Conservation (phyloP, 352 stramenopile genomes). For the Globisporangium emineosum region DNA sequence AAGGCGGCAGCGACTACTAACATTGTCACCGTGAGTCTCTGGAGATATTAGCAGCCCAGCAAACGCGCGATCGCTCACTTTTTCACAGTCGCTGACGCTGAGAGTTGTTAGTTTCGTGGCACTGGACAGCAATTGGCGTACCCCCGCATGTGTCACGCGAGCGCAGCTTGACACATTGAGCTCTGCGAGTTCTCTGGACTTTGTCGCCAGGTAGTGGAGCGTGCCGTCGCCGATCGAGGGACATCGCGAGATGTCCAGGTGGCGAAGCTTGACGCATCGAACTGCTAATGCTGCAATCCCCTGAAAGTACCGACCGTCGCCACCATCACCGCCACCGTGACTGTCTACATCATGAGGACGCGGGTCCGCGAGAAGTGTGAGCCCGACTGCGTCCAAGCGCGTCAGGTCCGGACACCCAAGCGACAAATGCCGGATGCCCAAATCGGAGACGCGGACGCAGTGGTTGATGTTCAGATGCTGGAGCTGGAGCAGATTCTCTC, state of each 20-base stretch:
- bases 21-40: not conserved
- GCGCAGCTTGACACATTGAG: constrained; percentile 27
- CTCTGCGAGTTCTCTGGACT: constrained; percentile 20
- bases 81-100: constrained; percentile 24
- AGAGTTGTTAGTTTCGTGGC: constrained; percentile 28
- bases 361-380: constrained; percentile 44
- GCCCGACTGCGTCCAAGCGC: constrained; percentile 36
- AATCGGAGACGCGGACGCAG: constrained; percentile 50
- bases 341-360: not conserved
- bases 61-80: constrained; percentile 46
- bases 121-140: constrained; percentile 23
- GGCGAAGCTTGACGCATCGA: constrained; percentile 30
- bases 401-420: constrained; percentile 43
- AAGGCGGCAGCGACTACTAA: not conserved
- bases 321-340: not conserved
- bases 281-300: constrained; percentile 36
- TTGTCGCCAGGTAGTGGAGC: constrained; percentile 23
- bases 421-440: constrained; percentile 48
- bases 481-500: constrained; percentile 71
- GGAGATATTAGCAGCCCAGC: not conserved
- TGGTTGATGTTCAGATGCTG: constrained; percentile 38
- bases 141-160: constrained; percentile 23
- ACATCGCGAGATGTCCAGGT: constrained; percentile 58
- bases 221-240: constrained; percentile 36
- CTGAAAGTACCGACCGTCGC: constrained; percentile 8